Evolutionary conservation across 371 early-diverging fungal genomes (phyloP).

Genomic region (Mucor ambiguus): DNA sequence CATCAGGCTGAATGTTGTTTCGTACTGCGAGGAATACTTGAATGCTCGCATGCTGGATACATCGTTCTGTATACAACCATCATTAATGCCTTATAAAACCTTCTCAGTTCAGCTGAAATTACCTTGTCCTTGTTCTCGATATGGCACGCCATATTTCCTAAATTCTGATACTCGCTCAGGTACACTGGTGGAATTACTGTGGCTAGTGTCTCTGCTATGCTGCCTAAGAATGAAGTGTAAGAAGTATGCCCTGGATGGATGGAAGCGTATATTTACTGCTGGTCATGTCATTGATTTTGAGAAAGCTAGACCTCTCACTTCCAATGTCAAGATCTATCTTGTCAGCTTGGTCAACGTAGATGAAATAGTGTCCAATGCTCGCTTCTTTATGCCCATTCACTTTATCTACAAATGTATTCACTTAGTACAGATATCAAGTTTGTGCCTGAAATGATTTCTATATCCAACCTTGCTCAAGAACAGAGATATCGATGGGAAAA

Average conservation of each 20-base stretch:
- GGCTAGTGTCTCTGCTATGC: constrained; percentile 10
- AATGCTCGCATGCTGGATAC: constrained; percentile 68
- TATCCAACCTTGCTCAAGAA: constrained; percentile 1
- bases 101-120: constrained; percentile 6
- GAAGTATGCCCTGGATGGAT: background rate
- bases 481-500: constrained; percentile 17
- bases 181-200: constrained; percentile 24
- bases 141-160: constrained; percentile 23
- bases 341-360: constrained; percentile 18
- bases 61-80: constrained; percentile 39
- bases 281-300: constrained; percentile 18
- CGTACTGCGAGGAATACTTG: constrained; percentile 78
- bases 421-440: background rate
- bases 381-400: constrained; percentile 9
- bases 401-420: background rate
- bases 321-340: constrained; percentile 24
- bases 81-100: background rate
- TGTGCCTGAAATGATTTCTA: background rate
- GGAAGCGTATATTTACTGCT: background rate
- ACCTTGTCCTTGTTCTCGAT: constrained; percentile 23
- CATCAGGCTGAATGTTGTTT: constrained; percentile 78
- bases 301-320: constrained; percentile 24
- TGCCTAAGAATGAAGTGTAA: background rate
- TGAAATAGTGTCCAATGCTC: constrained; percentile 30
- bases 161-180: constrained; percentile 13